Evolutionary conservation across 257 asterid genomes (phyloP).

Genomic region (Jacaranda mimosifolia): DNA sequence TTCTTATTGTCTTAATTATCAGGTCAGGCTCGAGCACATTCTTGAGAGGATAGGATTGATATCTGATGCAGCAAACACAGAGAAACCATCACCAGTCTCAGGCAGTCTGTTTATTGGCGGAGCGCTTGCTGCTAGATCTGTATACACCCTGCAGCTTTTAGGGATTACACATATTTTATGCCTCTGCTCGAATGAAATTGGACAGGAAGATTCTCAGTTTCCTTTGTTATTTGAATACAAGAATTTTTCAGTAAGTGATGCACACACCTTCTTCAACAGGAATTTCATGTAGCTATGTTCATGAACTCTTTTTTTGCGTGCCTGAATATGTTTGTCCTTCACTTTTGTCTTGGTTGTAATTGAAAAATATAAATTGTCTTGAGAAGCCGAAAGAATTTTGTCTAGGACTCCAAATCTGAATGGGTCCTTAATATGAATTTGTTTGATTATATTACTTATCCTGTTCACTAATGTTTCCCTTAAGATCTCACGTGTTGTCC

Average conservation of each 20-base stretch:
- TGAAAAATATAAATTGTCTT: neutral
- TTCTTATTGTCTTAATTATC: slow-evolving; percentile 34
- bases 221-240: slow-evolving; percentile 82
- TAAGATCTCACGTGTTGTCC: neutral
- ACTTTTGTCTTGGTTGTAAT: neutral
- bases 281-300: neutral
- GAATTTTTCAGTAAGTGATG: slow-evolving; percentile 82
- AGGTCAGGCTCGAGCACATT: slow-evolving; percentile 99
- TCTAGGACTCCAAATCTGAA: neutral
- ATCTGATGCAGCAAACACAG: slow-evolving; percentile 96
- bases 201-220: slow-evolving; percentile 95
- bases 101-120: slow-evolving; percentile 83
- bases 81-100: slow-evolving; percentile 77
- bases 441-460: neutral
- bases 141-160: slow-evolving; percentile 84
- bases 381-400: neutral
- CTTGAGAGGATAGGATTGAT: slow-evolving; percentile 87
- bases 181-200: slow-evolving; percentile 94
- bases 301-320: neutral
- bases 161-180: slow-evolving; percentile 91
- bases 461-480: neutral
- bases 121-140: slow-evolving; percentile 96
- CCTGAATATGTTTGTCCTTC: slow-evolving; percentile 6
- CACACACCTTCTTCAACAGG: slow-evolving; percentile 5
- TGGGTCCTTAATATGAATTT: neutral